These are phyloP conservation scores for Vitis riparia DNA, from an alignment of 164 flowering plant genomes.

Conservation along the genomic window DNA sequence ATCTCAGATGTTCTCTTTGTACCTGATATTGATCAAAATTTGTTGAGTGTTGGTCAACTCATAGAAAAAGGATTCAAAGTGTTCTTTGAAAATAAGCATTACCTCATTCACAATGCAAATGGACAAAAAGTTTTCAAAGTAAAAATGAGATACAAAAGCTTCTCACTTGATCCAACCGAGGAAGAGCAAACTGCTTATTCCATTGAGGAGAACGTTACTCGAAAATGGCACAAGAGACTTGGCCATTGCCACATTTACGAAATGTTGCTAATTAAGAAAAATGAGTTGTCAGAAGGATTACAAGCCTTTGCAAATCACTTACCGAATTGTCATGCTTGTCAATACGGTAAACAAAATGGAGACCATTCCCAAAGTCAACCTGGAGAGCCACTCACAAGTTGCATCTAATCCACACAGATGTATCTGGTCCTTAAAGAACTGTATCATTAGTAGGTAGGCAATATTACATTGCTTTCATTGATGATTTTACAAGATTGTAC, in stretches of 20 bases:
- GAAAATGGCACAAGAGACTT: conserved; percentile 10
- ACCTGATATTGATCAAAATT: too few relatives aligned
- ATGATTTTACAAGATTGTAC: too few relatives aligned
- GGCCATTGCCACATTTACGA: not conserved
- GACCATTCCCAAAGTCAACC: conserved; percentile 6
- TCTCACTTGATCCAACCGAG: conserved; percentile 10
- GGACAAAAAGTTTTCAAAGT: too few relatives aligned
- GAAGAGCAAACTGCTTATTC: not conserved
- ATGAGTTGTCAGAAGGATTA: not conserved
- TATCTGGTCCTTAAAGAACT: conserved; percentile 8
- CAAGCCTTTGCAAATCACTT: not conserved
- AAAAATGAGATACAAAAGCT: conserved; percentile 16
- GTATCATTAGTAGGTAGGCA: not conserved
- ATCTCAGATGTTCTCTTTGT: too few relatives aligned
- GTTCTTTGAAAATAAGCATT: too few relatives aligned
- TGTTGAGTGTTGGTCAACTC: too few relatives aligned
- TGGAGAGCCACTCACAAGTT: conserved; percentile 16
- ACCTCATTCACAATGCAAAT: too few relatives aligned
- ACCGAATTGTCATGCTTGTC: conserved; percentile 7
- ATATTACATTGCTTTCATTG: too few relatives aligned
- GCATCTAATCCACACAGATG: conserved; percentile 13
- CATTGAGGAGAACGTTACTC: not conserved
- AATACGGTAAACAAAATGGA: conserved; percentile 4
- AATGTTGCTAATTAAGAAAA: conserved; percentile 1
- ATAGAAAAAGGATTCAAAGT: too few relatives aligned